A percentile compares a stretch with the other conserved stretches of the same genome.
Conservation (phyloP, 2,329 filamentous ascomycete genomes). For the Verticillium alfalfae region DNA sequence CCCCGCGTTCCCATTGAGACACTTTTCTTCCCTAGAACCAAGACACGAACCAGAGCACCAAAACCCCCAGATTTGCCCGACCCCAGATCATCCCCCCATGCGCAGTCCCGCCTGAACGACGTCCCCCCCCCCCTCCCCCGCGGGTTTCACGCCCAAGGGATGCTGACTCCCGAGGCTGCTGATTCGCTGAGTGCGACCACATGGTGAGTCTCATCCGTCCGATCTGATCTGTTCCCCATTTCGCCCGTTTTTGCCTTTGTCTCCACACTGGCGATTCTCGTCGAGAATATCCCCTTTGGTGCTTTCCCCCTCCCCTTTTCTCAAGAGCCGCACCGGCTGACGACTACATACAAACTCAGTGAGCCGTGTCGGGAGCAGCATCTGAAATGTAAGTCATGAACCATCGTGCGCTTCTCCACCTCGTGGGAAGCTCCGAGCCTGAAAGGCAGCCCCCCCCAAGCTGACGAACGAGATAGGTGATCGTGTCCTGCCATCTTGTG, state of each 20-base stretch:
- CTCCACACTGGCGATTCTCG: neutral
- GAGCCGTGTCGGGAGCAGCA: constrained; percentile 42
- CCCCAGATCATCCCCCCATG: constrained; percentile 7
- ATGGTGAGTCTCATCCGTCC: constrained; percentile 8
- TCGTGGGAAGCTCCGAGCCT: neutral
- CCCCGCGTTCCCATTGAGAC: neutral
- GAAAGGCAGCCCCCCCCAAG: neutral
- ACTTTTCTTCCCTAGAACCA: neutral
- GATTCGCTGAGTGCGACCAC: constrained; percentile 13
- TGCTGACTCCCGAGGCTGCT: neutral
- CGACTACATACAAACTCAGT: constrained; percentile 17
- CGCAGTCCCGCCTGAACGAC: neutral
- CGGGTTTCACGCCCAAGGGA: neutral
- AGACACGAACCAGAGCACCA: neutral
- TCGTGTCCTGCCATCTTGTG: constrained; percentile 10
- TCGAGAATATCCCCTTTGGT: constrained; percentile 1
- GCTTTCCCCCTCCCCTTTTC: neutral
- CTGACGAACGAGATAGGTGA: constrained; percentile 1
- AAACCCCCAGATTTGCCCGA: constrained; percentile 6
- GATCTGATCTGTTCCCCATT: neutral
- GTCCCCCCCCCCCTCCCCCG: neutral
- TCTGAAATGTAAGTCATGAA: constrained; percentile 32
- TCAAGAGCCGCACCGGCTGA: neutral
- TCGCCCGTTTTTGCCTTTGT: neutral
- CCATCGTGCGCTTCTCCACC: neutral